Evolutionary conservation across 129 eudicot species (phyloP), one percentile per base, ranked within the genome.

Genomic region (Lonicera japonica): DNA sequence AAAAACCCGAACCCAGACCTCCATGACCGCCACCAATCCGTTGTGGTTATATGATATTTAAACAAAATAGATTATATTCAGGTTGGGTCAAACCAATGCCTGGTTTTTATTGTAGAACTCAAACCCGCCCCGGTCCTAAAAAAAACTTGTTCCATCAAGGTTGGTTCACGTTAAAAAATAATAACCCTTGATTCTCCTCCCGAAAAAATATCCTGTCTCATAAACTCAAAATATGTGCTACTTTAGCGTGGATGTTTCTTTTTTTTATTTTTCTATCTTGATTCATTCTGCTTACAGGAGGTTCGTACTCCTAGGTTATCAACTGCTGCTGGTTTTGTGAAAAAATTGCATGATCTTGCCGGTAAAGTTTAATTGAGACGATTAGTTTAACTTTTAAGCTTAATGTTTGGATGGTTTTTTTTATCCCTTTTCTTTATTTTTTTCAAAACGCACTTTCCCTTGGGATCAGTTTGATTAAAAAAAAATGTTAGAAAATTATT

Each of bases 321-420:
- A 41, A 65, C 70, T 59, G 82, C 77, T 73, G 72, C 73, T 50
- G 72, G 60, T 60, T 50, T 64, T 61, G 81, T 65, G 54, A 77
- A 78, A 60, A 78, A 63, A 48, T 56, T 70, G 68, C 73, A 75
- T 76, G 80, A 72, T 36, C 72, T 75, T 60, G 77, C 77, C 65
- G 77, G 89, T 70, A 67, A n/a, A 62, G 57, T 58, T 47, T 12
- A 57, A 40, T 22, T 55, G 41, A 50, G 58, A 69, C 67, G 16
- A 63, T n/a, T 24, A 13, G 0, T 43, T 14, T 43, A 43, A 43
- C 1, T 11, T 43, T 43, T 43, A 14, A 43, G 16, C 16, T 10
- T 10, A 10, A 43, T 8, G 8, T n/a, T n/a, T n/a, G n/a, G n/a
- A 10, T 43, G 50, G 50, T 43, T 29, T 14, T 10, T n/a, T n/a